These are phyloP conservation scores for Podospora pseudocomata DNA, from an alignment of 495 filamentous ascomycete species.

Conservation along the genomic window DNA sequence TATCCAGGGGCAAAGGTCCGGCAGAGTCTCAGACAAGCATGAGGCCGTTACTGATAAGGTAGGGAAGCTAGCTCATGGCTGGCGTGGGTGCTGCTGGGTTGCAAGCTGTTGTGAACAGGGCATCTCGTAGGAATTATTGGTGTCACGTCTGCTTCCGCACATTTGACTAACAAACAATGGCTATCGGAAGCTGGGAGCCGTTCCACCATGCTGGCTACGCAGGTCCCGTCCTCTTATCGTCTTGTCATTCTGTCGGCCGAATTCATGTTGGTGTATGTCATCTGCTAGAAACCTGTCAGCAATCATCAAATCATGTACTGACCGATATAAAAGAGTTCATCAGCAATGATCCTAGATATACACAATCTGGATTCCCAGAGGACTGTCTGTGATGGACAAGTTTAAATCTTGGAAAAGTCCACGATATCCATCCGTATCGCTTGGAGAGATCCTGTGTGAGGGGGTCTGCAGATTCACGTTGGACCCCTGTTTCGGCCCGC, in stretches of 20 bases:
- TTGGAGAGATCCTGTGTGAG: neutral
- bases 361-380: neutral
- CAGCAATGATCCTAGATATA: neutral
- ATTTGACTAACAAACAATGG: neutral
- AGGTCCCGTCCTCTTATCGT: neutral
- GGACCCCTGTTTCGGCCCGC: slow-evolving; percentile 6
- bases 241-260: neutral
- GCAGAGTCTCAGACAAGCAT: neutral
- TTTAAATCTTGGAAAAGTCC: neutral
- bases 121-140: neutral
- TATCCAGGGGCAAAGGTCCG: neutral
- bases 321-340: no score
- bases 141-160: neutral
- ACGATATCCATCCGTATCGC: neutral
- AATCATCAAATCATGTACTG: neutral
- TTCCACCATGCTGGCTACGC: neutral
- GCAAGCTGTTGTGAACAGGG: neutral
- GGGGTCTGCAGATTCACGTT: neutral
- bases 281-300: neutral
- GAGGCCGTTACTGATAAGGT: neutral
- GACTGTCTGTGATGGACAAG: neutral
- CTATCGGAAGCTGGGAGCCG: neutral
- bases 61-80: neutral
- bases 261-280: neutral
- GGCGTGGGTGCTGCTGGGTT: neutral